A percentile compares a stretch with the other conserved stretches of the same genome.
These are phyloP conservation scores for Magnolia sinica DNA, from an alignment of 164 flowering plant genomes.

Conservation along the genomic window DNA sequence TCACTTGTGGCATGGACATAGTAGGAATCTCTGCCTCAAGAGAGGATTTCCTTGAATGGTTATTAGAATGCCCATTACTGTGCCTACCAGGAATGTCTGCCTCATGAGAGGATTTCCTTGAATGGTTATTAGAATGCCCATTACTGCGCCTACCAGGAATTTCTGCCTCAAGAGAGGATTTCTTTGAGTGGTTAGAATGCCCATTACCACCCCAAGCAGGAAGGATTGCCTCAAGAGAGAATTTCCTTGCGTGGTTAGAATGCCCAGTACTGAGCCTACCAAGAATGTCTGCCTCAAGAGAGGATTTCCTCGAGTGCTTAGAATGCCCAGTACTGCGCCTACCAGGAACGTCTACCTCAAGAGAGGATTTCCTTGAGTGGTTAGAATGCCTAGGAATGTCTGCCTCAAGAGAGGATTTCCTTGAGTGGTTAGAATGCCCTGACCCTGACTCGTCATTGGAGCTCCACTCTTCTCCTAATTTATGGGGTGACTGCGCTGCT, in stretches of 20 bases:
- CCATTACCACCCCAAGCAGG: slow-evolving; percentile 3
- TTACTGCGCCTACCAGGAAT: not conserved
- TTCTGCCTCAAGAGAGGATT: slow-evolving; percentile 5
- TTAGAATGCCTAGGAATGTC: slow-evolving; percentile 8
- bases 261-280: not conserved
- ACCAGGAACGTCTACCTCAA: slow-evolving; percentile 4
- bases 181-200: slow-evolving; percentile 3
- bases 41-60: slow-evolving; percentile 1
- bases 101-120: slow-evolving; percentile 1
- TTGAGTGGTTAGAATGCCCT: not conserved
- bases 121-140: not conserved
- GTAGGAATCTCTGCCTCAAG: slow-evolving; percentile 7
- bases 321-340: slow-evolving; percentile 1
- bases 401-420: slow-evolving; percentile 1
- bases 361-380: slow-evolving; percentile 1
- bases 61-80: not conserved
- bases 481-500: slow-evolving; percentile 23
- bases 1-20: not conserved
- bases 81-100: slow-evolving; percentile 5
- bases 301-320: slow-evolving; percentile 5
- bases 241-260: not conserved
- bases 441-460: slow-evolving; percentile 11
- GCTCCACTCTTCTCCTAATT: slow-evolving; percentile 18
- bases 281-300: slow-evolving; percentile 9
- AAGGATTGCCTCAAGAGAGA: slow-evolving; percentile 1